Base-by-base conservation (phyloP, 2,329 filamentous ascomycete genomes). In the Tolypocladium amazonense region DNA sequence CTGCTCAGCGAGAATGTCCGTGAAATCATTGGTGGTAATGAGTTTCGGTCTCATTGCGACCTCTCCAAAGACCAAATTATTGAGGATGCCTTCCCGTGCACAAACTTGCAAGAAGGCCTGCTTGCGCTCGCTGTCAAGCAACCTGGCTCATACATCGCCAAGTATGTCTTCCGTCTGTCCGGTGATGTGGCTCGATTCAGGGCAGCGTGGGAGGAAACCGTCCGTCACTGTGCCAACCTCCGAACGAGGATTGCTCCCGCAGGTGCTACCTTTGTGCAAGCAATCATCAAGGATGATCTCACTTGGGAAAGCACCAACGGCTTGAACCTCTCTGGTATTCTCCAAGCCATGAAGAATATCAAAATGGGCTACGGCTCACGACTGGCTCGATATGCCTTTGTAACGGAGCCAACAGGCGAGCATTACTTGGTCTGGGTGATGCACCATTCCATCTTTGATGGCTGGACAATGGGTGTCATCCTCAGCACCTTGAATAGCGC, bases 41-140 rank as follows among this genome's bases (percentile, higher is more conserved):
- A 50, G 25, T 50, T 50, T 23, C 45, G 25, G 7, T 30, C n/a
- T 15, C 25, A 18, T 6, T 18, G 45, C 45, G 45, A 23, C 14
- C n/a, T 30, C 23, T 47, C 43, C 18, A 23, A 41, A 18, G 37
- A 37, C 9, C 12, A 45, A 55, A 14, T 56, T 18, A 57, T 72
- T 33, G 55, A 62, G 3, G 59, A 62, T 30, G 56, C 52, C 1
- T 77, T 73, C 53, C 74, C 74, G 7, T 74, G 71, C 65, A 71
- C 72, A 14, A 67, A 69, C 4, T 65, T 76, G 2, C 74, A 76
- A 56, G 72, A 73, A 62, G 73, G 71, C 3, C 68, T 77, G 1
- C 66, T 77, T 45, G 69, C 71, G 0, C 64, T 75, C 0, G 68
- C 73, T 0, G 65, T 64, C 47, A 67, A 57, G 66, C 43, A 65